A percentile compares a stretch with the other conserved stretches of the same genome.
Evolutionary conservation across 1,284 basidiomycete genomes (phyloP).

Genomic region (Stereum hirsutum): DNA sequence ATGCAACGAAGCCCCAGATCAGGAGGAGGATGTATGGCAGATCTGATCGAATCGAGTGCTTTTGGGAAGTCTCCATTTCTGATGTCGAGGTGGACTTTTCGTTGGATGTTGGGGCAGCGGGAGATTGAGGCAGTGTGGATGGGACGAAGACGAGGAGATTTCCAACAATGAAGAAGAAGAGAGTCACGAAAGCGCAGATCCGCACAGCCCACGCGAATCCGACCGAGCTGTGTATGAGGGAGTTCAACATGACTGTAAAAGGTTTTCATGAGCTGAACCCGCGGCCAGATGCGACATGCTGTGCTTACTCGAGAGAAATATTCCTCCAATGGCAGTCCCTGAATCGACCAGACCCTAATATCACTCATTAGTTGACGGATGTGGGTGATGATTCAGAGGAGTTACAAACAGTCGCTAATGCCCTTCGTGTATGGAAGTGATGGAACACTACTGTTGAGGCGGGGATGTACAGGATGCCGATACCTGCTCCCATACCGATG

Average conservation of each 20-base stretch:
- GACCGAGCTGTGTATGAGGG: slow-evolving; percentile 12
- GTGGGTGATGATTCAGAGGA: no score
- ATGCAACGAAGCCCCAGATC: slow-evolving; percentile 13
- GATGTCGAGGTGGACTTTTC: slow-evolving; percentile 1
- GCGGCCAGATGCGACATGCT: no score
- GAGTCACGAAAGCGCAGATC: slow-evolving; percentile 13
- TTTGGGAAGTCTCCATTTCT: no score
- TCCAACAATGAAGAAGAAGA: slow-evolving; percentile 14
- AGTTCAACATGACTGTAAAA: slow-evolving; percentile 13
- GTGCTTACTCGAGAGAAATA: slow-evolving; percentile 13
- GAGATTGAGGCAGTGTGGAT: background rate
- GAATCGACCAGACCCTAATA: slow-evolving; percentile 15
- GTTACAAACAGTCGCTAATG: slow-evolving; percentile 3
- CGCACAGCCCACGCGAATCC: slow-evolving; percentile 18
- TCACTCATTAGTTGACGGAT: background rate
- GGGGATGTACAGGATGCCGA: slow-evolving; percentile 13
- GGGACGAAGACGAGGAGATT: slow-evolving; percentile 14
- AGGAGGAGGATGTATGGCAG: slow-evolving; percentile 15
- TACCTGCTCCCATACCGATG: slow-evolving; percentile 12
- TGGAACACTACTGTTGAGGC: slow-evolving; percentile 10
- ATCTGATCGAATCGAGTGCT: no score
- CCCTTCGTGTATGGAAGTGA: slow-evolving; percentile 5
- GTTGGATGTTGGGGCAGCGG: background rate
- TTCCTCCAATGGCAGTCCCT: slow-evolving; percentile 13
- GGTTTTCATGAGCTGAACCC: background rate